These are phyloP conservation scores for Barbarea vulgaris DNA, from an alignment of 345 rosid genomes.

Conservation along the genomic window DNA sequence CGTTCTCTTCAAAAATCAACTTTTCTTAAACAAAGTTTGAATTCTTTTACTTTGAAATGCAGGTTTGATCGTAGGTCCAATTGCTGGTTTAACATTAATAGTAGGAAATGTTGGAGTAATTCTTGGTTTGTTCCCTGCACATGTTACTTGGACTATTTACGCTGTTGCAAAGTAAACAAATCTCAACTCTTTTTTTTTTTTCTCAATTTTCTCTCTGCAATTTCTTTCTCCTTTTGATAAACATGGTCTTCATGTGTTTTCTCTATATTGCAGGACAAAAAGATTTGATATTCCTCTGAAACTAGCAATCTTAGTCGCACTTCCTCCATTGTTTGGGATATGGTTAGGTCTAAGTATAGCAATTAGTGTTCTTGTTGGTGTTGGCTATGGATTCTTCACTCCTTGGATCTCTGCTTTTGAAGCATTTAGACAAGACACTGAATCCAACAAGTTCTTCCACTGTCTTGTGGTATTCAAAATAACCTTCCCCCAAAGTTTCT, in stretches of 20 bases:
- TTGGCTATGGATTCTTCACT: conserved; percentile 83
- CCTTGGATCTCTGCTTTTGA: conserved; percentile 87
- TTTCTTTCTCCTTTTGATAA: background rate
- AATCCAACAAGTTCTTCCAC: conserved; percentile 63
- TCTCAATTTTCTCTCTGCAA: background rate
- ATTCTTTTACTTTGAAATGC: conserved; percentile 25
- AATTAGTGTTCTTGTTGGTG: conserved; percentile 61
- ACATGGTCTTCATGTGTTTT: background rate
- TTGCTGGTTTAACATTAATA: conserved; percentile 67
- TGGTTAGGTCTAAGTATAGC: conserved; percentile 78
- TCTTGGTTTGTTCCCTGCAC: conserved; percentile 68
- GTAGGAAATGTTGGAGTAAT: conserved; percentile 73
- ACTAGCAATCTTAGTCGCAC: conserved; percentile 56
- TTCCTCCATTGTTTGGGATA: conserved; percentile 69
- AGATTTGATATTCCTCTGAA: conserved; percentile 65
- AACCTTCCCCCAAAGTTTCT: background rate
- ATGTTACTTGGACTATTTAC: conserved; percentile 69
- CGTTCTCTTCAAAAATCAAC: background rate
- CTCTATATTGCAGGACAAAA: conserved; percentile 50
- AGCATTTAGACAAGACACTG: conserved; percentile 71
- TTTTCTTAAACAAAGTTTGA: background rate
- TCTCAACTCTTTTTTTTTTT: background rate
- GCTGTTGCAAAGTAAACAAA: conserved; percentile 56
- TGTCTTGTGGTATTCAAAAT: conserved; percentile 56
- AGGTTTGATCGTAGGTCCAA: conserved; percentile 77